Base-by-base conservation (phyloP, 192 early-diverging fungal species). In the Thamnidium elegans region DNA sequence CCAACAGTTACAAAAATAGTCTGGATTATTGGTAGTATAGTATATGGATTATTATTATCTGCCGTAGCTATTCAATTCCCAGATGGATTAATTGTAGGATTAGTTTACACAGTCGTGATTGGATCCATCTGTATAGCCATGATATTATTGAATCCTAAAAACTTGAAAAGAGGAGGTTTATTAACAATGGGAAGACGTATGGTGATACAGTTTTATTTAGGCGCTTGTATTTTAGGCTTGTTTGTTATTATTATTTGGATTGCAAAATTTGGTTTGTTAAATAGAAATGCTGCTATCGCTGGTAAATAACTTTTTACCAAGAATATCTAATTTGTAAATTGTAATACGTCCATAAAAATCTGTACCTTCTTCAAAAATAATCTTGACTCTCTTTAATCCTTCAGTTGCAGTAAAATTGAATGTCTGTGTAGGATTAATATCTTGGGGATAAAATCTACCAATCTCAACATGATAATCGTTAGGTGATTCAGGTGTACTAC, bases 291-390 rank as follows among this genome's bases (percentile, higher is more conserved):
- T 21, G 66, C 26, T 26, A 26, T 26, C 26, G 26, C 74, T 14
- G 71, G 71, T 31, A 21, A 67, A 7, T 44, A 36, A 39, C 9
- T 5, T 50, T 30, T 43, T 21, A 17, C 90, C 91, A 23, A 82
- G 8, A 52, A 92, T 69, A 54, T 89, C 85, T 39, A 95, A 71
- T 47, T 81, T 71, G 75, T 95, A 95, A 9, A 95, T 70, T 31
- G 87, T 84, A 34, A 93, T 85, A 46, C 93, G 78, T 20, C 93
- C 93, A 74, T 89, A 93, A 77, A 95, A 93, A 67, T 95, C 93
- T 1, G 92, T 88, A 72, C 90, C 89, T 23, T 74, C 73, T 48
- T 78, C 79, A 72, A 93, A 91, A 6, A 94, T 65, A 14, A 94
- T 78, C 62, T 87, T 87, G 39, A 90, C 55, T 50, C 71, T 59